Conservation (phyloP, 106 monocot genomes). For the Acanthochlamys bracteata region DNA sequence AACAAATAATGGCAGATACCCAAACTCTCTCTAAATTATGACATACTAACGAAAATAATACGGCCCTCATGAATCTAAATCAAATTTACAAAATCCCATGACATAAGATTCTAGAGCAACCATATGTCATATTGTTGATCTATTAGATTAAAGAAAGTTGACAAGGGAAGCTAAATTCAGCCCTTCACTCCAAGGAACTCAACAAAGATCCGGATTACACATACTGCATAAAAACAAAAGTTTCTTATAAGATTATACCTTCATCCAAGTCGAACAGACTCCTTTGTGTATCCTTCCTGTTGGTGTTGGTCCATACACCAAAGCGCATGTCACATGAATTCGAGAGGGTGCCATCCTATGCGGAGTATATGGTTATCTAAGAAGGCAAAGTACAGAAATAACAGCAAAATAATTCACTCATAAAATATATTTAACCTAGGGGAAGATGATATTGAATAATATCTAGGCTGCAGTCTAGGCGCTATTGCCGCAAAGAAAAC, state of each 20-base stretch:
- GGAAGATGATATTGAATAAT: constrained; percentile 97
- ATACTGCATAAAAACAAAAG: neutral
- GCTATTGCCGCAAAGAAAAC: constrained; percentile 94
- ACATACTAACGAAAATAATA: too few relatives aligned
- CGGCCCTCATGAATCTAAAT: too few relatives aligned
- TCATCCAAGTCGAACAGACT: constrained; percentile 98
- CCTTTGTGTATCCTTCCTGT: constrained; percentile 93
- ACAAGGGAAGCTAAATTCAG: neutral
- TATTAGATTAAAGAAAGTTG: too few relatives aligned
- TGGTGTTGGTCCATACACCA: constrained; percentile 77
- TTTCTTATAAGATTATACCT: constrained; percentile 30
- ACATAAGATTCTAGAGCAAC: too few relatives aligned
- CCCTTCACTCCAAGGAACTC: neutral
- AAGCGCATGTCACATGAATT: constrained; percentile 94
- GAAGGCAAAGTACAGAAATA: neutral
- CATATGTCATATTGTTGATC: too few relatives aligned
- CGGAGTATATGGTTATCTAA: neutral
- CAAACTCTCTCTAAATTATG: too few relatives aligned
- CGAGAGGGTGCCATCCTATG: constrained; percentile 59
- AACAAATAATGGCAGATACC: too few relatives aligned
- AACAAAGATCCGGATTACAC: neutral
- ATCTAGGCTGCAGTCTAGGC: constrained; percentile 87
- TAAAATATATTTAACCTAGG: constrained; percentile 38
- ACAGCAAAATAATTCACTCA: neutral
- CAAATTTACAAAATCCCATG: too few relatives aligned